phyloP scores from a whole-genome alignment of 2,329 filamentous ascomycete species.

The Cladophialophora carrionii region DNA sequence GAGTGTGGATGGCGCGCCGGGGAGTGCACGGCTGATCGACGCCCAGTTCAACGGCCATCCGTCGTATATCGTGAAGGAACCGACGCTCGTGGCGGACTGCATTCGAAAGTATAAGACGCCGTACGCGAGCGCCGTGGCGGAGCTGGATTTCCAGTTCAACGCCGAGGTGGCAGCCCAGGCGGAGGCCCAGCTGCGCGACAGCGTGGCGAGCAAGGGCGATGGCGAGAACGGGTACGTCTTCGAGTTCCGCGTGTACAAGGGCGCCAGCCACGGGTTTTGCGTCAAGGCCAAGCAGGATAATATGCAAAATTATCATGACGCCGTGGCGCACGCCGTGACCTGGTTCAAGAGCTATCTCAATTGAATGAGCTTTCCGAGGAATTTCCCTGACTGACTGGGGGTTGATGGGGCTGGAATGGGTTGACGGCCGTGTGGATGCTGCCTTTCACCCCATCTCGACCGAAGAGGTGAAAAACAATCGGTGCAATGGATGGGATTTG shows the following conservation, averaged over 20 bases:
- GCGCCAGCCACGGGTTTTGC: conserved; percentile 33
- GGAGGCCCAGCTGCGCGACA: conserved; percentile 31
- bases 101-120: conserved; percentile 33
- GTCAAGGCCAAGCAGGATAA: conserved; percentile 28
- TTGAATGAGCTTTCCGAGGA: conserved; percentile 1
- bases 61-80: conserved; percentile 50
- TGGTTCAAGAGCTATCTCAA: conserved; percentile 38
- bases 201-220: conserved; percentile 14
- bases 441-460: neutral
- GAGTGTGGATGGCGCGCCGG: conserved; percentile 32
- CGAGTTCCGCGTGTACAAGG: conserved; percentile 36
- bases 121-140: conserved; percentile 36
- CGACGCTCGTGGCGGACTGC: conserved; percentile 45
- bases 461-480: neutral
- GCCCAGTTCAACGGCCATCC: conserved; percentile 59
- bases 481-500: neutral
- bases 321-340: conserved; percentile 28
- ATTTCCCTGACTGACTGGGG: neutral
- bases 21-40: conserved; percentile 48
- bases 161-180: conserved; percentile 47
- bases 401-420: neutral
- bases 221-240: conserved; percentile 24
- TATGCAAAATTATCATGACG: conserved; percentile 22
- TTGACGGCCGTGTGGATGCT: neutral
- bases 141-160: conserved; percentile 51